These are phyloP conservation scores for Penicillium argentinense DNA, from an alignment of 495 filamentous ascomycete genomes.

Conservation along the genomic window DNA sequence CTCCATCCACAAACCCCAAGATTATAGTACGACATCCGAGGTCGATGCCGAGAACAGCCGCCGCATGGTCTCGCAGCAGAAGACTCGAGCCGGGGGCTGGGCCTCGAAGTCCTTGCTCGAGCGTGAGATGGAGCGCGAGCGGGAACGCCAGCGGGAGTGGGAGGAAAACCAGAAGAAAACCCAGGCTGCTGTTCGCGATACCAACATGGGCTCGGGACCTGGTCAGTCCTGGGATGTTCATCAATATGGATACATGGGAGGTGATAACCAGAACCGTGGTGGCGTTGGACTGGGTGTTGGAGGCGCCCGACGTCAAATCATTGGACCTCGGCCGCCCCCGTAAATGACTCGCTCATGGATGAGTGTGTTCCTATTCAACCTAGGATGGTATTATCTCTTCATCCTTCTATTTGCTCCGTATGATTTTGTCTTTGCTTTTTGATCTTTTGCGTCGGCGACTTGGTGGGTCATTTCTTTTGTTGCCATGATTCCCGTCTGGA, in stretches of 20 bases:
- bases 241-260: conserved; percentile 85
- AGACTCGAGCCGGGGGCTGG: conserved; percentile 74
- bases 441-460: conserved; percentile 19
- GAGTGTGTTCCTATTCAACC: conserved; percentile 4
- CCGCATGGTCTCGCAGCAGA: conserved; percentile 59
- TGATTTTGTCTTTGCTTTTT: conserved; percentile 3
- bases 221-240: conserved; percentile 76
- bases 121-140: conserved; percentile 93
- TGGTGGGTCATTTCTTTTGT: conserved; percentile 10
- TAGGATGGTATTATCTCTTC: conserved; percentile 1
- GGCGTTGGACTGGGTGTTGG: conserved; percentile 66
- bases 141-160: conserved; percentile 92
- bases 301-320: conserved; percentile 74
- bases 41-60: conserved; percentile 69
- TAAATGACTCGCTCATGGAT: conserved; percentile 14
- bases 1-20: conserved; percentile 42
- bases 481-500: background rate
- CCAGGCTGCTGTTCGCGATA: conserved; percentile 49
- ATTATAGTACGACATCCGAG: conserved; percentile 64
- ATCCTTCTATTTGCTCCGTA: background rate
- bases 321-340: conserved; percentile 70
- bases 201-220: conserved; percentile 53
- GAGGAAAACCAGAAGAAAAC: conserved; percentile 83
- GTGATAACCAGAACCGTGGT: conserved; percentile 79
- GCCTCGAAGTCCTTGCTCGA: conserved; percentile 81